Evolutionary conservation across 2,329 filamentous ascomycete genomes (phyloP).

Genomic region (Aureobasidium sp.): DNA sequence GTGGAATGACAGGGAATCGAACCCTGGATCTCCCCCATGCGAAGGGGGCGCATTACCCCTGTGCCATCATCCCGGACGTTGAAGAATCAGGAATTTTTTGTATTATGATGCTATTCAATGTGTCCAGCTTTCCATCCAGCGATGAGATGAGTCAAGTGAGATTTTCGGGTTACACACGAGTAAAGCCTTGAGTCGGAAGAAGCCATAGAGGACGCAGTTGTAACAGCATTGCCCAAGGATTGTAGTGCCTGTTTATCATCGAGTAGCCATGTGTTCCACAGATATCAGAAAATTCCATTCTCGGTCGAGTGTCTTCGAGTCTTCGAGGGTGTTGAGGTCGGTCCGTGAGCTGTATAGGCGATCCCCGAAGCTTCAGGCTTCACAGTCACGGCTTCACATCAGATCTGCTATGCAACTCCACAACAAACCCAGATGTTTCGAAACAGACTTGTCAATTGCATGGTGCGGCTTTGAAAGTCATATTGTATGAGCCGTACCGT

Average conservation of each 20-base stretch:
- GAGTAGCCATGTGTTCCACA: too few species aligned
- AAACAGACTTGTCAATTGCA: neutral
- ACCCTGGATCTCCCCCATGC: constrained; percentile 1
- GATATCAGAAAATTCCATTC: neutral
- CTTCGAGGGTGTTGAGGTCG: neutral
- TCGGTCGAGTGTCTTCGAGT: neutral
- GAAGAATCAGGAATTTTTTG: too few species aligned
- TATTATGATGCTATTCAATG: neutral
- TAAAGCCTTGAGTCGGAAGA: too few species aligned
- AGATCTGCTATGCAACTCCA: neutral
- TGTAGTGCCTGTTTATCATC: too few species aligned
- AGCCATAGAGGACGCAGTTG: too few species aligned
- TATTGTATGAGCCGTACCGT: too few species aligned
- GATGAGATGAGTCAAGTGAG: too few species aligned
- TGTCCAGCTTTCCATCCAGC: too few species aligned
- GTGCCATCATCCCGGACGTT: neutral
- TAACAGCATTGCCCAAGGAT: neutral
- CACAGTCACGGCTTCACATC: neutral
- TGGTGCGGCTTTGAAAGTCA: too few species aligned
- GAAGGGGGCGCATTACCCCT: neutral
- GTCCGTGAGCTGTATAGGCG: neutral
- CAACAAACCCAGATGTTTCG: too few species aligned
- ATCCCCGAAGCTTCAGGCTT: neutral
- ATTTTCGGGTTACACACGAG: too few species aligned
- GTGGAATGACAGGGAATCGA: constrained; percentile 3